A percentile compares a stretch with the other conserved stretches of the same genome.
phyloP scores from a whole-genome alignment of 352 stramenopile genomes.

The Pythium rishiriense region DNA sequence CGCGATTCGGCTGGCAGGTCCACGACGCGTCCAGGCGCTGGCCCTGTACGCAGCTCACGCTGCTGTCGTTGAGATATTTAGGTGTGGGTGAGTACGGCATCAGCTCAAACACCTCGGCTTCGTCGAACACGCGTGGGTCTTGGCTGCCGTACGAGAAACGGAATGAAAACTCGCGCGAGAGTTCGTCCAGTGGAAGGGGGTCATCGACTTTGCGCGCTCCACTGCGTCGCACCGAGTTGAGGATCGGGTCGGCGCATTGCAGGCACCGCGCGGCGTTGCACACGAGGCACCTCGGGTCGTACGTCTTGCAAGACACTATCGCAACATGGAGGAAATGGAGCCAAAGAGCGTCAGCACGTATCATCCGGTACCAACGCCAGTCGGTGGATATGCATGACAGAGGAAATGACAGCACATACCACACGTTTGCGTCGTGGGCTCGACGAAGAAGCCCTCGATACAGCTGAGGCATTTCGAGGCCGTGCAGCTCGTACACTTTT shows the following conservation, averaged over 20 bases:
- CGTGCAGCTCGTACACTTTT: constrained; percentile 88
- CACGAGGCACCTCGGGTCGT: constrained; percentile 90
- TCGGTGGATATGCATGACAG: background rate
- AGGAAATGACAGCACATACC: constrained; percentile 31
- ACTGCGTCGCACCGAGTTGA: constrained; percentile 91
- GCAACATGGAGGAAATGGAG: background rate
- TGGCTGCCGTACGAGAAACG: constrained; percentile 91
- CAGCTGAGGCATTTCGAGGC: constrained; percentile 80
- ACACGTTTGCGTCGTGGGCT: constrained; percentile 64
- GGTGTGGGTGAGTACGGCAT: constrained; percentile 8
- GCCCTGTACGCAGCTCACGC: constrained; percentile 64
- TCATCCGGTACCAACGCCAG: no score
- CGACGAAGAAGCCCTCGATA: constrained; percentile 84
- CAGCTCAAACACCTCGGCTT: constrained; percentile 86
- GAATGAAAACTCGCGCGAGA: constrained; percentile 87
- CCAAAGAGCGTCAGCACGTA: background rate
- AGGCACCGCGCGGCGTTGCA: constrained; percentile 83
- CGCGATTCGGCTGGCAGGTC: constrained; percentile 44
- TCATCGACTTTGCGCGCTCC: constrained; percentile 69
- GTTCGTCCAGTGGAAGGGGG: constrained; percentile 87
- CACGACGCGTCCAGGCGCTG: constrained; percentile 55
- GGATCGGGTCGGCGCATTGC: constrained; percentile 87
- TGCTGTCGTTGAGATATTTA: constrained; percentile 55
- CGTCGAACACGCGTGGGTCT: constrained; percentile 89
- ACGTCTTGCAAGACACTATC: constrained; percentile 74